Percentiles rank a stretch among this genome's conserved stretches.
Conservation (phyloP, 345 rosid species). For the Cardamine resedifolia region DNA sequence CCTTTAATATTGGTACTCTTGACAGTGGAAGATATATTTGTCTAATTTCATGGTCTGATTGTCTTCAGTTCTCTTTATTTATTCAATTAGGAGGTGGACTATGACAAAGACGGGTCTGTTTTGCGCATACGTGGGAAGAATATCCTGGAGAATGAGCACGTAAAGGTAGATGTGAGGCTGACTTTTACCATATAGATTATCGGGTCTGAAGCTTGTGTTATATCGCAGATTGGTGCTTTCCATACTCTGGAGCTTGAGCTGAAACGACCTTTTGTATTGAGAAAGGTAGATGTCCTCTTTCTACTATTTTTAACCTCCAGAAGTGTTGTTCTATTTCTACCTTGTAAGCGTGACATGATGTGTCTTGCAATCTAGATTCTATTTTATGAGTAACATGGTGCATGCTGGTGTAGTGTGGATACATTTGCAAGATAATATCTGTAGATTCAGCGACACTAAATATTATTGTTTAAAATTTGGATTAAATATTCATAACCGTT, state of each 20-base stretch:
- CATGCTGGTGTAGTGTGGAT: background rate
- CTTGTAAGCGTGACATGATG: background rate
- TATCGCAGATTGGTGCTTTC: too few relatives aligned
- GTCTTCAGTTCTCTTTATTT: constrained; percentile 5
- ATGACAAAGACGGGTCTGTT: constrained; percentile 87
- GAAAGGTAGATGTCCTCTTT: constrained; percentile 39
- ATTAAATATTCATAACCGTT: background rate
- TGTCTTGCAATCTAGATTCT: background rate
- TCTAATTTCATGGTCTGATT: background rate
- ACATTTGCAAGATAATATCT: background rate
- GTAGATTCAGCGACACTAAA: too few relatives aligned
- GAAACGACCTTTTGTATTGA: too few relatives aligned
- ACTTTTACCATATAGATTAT: background rate
- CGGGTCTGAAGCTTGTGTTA: constrained; percentile 14
- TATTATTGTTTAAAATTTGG: background rate
- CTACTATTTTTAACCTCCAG: background rate
- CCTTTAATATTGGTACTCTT: background rate
- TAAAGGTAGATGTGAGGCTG: constrained; percentile 48
- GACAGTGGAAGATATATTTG: background rate
- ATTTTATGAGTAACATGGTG: background rate
- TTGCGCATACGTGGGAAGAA: constrained; percentile 92
- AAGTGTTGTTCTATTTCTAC: constrained; percentile 9
- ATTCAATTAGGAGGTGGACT: constrained; percentile 54
- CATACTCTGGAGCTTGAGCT: too few relatives aligned
- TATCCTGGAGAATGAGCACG: constrained; percentile 76